phyloP scores from a whole-genome alignment of 495 filamentous ascomycete species.

The Podospora didyma region DNA sequence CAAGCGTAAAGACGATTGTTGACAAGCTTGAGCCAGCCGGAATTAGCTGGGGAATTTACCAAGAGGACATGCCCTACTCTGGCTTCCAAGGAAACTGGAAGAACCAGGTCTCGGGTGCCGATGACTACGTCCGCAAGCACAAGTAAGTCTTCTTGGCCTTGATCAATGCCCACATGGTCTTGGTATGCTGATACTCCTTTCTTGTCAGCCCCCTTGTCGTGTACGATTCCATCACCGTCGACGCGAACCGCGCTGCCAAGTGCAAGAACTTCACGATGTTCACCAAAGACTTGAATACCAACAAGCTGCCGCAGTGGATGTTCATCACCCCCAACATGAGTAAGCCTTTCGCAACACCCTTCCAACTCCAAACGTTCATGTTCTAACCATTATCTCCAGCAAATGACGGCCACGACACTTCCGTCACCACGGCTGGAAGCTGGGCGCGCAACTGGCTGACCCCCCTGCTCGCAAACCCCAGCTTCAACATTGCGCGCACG shows the following conservation, averaged over 20 bases:
- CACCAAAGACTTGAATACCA: slow-evolving; percentile 51
- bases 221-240: slow-evolving; percentile 55
- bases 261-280: slow-evolving; percentile 70
- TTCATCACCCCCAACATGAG: slow-evolving; percentile 75
- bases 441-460: slow-evolving; percentile 59
- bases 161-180: too few relatives aligned
- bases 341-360: neutral
- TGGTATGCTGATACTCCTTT: slow-evolving; percentile 30
- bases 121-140: slow-evolving; percentile 46
- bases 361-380: neutral
- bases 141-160: slow-evolving; percentile 28
- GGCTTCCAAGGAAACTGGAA: slow-evolving; percentile 57
- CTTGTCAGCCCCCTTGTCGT: slow-evolving; percentile 43
- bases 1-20: slow-evolving; percentile 62
- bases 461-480: slow-evolving; percentile 57
- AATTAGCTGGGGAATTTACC: slow-evolving; percentile 66
- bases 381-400: slow-evolving; percentile 4
- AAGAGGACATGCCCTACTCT: slow-evolving; percentile 65
- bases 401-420: slow-evolving; percentile 63
- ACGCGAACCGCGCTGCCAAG: slow-evolving; percentile 51
- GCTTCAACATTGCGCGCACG: slow-evolving; percentile 61
- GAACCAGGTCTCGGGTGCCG: slow-evolving; percentile 36
- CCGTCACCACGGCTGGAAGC: slow-evolving; percentile 54
- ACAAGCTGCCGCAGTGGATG: slow-evolving; percentile 65
- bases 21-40: slow-evolving; percentile 67